A percentile compares a stretch with the other conserved stretches of the same genome.
phyloP scores from a whole-genome alignment of 208 protist species.

The Trypanosoma theileri region DNA sequence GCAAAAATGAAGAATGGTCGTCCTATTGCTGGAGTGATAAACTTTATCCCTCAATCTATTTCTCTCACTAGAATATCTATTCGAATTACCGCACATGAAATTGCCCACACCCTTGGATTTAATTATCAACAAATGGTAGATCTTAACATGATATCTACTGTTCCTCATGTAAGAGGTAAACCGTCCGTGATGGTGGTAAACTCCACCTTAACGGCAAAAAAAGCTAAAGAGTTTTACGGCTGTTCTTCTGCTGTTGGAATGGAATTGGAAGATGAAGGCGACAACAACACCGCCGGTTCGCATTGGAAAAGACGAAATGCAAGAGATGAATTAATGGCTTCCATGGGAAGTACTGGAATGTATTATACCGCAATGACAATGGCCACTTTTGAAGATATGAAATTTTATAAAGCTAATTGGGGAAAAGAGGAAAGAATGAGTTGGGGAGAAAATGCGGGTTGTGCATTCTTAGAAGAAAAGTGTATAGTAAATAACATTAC shows the following conservation, averaged over 20 bases:
- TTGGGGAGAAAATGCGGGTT: conserved; percentile 69
- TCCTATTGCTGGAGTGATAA: conserved; percentile 27
- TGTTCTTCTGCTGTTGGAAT: conserved; percentile 52
- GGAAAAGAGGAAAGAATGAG: conserved; percentile 58
- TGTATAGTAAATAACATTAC: conserved; percentile 40
- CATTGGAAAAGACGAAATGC: conserved; percentile 90
- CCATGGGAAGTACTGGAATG: too few species aligned
- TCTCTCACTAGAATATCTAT: neutral
- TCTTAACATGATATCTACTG: neutral
- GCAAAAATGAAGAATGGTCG: conserved; percentile 25
- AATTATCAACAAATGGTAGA: neutral
- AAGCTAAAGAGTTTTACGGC: conserved; percentile 58
- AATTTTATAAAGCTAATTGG: conserved; percentile 79
- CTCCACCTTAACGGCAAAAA: conserved; percentile 27
- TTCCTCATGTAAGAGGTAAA: neutral
- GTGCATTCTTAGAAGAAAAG: conserved; percentile 44
- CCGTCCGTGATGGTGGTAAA: conserved; percentile 2
- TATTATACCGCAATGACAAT: conserved; percentile 83
- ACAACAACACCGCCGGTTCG: conserved; percentile 38
- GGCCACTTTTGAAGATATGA: conserved; percentile 72
- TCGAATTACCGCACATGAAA: conserved; percentile 34
- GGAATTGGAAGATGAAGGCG: conserved; percentile 77
- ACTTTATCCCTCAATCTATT: conserved; percentile 20
- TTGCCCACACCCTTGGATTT: conserved; percentile 47
- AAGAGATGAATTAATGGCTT: conserved; percentile 80